Conservation (phyloP, 2,329 filamentous ascomycete species). For the Chrysosporium queenslandicum region DNA sequence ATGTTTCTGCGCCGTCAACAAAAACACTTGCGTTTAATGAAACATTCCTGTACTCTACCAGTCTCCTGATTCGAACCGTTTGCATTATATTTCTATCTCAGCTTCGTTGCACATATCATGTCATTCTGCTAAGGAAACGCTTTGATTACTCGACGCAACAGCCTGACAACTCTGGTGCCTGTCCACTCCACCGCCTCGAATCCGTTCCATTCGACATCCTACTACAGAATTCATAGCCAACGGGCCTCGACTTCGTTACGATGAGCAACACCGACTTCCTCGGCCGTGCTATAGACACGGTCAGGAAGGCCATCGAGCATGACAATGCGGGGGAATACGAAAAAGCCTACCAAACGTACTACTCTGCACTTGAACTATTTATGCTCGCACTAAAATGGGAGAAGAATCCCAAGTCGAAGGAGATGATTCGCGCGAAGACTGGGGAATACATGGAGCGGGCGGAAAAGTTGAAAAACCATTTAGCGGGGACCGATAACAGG, state of each 20-base stretch:
- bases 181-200: neutral
- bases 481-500: conserved; percentile 52
- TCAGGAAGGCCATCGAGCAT: conserved; percentile 94
- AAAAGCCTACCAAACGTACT: conserved; percentile 93
- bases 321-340: conserved; percentile 96
- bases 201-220: too few species aligned
- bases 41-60: neutral
- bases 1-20: conserved; percentile 1
- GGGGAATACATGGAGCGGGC: conserved; percentile 97
- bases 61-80: too few species aligned
- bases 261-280: conserved; percentile 98
- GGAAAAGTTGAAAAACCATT: conserved; percentile 90
- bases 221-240: too few species aligned
- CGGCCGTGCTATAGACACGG: conserved; percentile 88
- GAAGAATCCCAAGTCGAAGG: conserved; percentile 94
- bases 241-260: conserved; percentile 28
- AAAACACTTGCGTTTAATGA: conserved; percentile 1
- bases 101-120: neutral
- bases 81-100: too few species aligned
- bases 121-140: neutral
- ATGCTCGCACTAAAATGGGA: conserved; percentile 99
- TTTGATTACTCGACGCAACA: neutral
- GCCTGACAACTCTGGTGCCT: neutral
- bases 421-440: conserved; percentile 92
- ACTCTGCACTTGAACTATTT: conserved; percentile 90